Conservation (phyloP, 345 rosid genomes). For the Microthlaspi erraticum region DNA sequence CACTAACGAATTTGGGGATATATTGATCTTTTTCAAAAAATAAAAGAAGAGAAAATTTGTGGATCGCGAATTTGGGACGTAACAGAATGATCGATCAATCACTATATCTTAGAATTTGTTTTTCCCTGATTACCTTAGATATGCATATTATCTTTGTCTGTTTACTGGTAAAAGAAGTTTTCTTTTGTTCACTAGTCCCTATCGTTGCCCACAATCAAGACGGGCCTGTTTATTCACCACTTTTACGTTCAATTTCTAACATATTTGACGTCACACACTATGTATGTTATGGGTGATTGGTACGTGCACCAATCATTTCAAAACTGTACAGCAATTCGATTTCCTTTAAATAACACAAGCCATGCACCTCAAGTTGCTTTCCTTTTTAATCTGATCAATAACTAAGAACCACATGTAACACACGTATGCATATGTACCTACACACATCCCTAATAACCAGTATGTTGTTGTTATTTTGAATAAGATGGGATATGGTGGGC, state of each 20-base stretch:
- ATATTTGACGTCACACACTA: constrained; percentile 40
- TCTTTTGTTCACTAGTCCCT: constrained; percentile 40
- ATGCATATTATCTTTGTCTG: constrained; percentile 23
- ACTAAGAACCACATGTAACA: constrained; percentile 32
- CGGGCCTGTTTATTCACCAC: constrained; percentile 36
- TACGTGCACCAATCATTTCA: constrained; percentile 48
- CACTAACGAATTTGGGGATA: background rate
- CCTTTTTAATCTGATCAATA: constrained; percentile 35
- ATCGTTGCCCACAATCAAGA: constrained; percentile 43
- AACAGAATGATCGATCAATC: background rate
- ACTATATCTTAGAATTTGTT: background rate
- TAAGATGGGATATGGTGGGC: constrained; percentile 29
- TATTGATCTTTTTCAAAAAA: background rate
- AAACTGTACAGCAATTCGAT: constrained; percentile 31
- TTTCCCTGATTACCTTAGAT: background rate
- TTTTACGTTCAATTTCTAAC: constrained; percentile 19
- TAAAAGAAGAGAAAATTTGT: background rate
- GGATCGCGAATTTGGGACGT: constrained; percentile 8
- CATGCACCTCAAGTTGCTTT: constrained; percentile 46
- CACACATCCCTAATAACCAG: constrained; percentile 3
- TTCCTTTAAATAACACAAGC: constrained; percentile 42
- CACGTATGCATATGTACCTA: constrained; percentile 27
- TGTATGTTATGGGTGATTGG: constrained; percentile 23
- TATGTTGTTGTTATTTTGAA: background rate
- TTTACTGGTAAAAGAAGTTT: constrained; percentile 39